Base-by-base conservation (phyloP, 768 basidiomycete species). In the Leucocoprinus leucothites region DNA sequence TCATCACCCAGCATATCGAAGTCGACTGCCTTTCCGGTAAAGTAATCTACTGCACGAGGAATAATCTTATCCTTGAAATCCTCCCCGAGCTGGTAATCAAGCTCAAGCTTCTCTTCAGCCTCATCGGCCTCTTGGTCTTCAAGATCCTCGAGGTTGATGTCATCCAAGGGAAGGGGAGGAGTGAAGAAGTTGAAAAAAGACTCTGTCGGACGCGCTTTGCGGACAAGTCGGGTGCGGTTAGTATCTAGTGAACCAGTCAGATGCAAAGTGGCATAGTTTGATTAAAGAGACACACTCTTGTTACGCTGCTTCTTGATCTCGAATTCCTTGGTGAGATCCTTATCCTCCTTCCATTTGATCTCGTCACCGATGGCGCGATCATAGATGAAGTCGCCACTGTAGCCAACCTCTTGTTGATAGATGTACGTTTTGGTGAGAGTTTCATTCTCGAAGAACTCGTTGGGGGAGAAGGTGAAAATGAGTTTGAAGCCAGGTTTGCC, bases 101-200 rank as follows among this genome's bases (percentile, higher is more conserved):
- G 78, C 78, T 98, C 96, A 49, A 99, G 81, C 68, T 91, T 90
- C 69, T 89, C 90, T 69, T 98, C 94, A 42, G 97, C 78, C 58
- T 94, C 94, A 49, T 92, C 91, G 0, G 93, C 90, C 1, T 87
- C 88, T 0, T 91, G 91, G 18, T 90, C 74, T 2, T 94, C 91
- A 22, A 79, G 84, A 24, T 72, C 77, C 56, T 91, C 89, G 45
- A 88, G 69, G 40, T 74, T 79, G 43, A 87, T 85, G 9, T 88
- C 84, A 5, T 80, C 68, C 2, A 91, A 90, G 2, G 88, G 84
- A 21, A 75, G 69, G 14, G 92, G 93, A 9, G 94, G 92, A 51
- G 75, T 74, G 82, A 99, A 99, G 76, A 98, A 99, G 81, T 94
- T 93, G 87, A 99, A 99, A 82, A 99, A 98, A 13, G 96, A 98